A percentile compares a stretch with the other conserved stretches of the same genome.
These are phyloP conservation scores for Candida neerlandica DNA, from an alignment of 1,139 yeast genomes.

Conservation along the genomic window DNA sequence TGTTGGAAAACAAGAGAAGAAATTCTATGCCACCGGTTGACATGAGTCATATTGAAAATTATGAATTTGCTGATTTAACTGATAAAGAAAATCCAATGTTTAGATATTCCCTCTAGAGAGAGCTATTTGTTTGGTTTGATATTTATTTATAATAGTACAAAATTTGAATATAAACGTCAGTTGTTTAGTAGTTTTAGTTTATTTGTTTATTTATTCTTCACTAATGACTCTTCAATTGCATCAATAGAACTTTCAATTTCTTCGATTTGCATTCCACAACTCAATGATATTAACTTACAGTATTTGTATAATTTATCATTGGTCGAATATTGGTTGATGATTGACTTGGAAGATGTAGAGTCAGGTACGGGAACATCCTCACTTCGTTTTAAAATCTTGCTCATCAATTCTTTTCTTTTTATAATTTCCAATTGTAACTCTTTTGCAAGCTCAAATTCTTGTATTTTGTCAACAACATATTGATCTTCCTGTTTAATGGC, in stretches of 20 bases:
- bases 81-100: constrained; percentile 67
- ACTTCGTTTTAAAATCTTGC: constrained; percentile 14
- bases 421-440: constrained; percentile 22
- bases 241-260: constrained; percentile 49
- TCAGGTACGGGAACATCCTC: constrained; percentile 23
- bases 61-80: constrained; percentile 63
- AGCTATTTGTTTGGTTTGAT: constrained; percentile 41
- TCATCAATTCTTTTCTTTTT: constrained; percentile 21
- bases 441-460: constrained; percentile 8
- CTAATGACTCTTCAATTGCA: constrained; percentile 41
- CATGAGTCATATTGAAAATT: constrained; percentile 41
- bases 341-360: background rate
- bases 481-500: constrained; percentile 4
- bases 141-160: background rate
- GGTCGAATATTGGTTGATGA: background rate
- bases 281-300: constrained; percentile 44
- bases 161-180: background rate
- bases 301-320: constrained; percentile 42
- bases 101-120: constrained; percentile 43
- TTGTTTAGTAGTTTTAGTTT: too few relatives aligned
- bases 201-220: background rate
- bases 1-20: constrained; percentile 28
- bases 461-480: background rate
- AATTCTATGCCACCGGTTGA: constrained; percentile 21
- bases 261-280: constrained; percentile 47